Evolutionary conservation across 2,329 filamentous ascomycete species (phyloP).

Genomic region (Thelonectria olida): DNA sequence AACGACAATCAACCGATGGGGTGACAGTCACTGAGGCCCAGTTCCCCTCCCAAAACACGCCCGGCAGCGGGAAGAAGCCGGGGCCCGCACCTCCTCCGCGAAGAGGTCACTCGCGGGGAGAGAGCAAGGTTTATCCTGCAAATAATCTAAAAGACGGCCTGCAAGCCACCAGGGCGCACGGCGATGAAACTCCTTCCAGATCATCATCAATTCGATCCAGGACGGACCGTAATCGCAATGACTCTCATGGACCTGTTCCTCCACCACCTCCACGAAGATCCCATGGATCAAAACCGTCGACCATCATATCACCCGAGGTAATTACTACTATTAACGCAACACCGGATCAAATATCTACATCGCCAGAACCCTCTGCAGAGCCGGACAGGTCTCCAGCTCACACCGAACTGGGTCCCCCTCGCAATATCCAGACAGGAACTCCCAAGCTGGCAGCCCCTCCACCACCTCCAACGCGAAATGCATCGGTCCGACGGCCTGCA

Average conservation of each 20-base stretch:
- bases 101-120: conserved; percentile 55
- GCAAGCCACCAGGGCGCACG: conserved; percentile 22
- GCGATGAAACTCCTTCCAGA: conserved; percentile 54
- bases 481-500: conserved; percentile 54
- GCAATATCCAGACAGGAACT: conserved; percentile 24
- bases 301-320: conserved; percentile 28
- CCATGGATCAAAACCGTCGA: conserved; percentile 46
- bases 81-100: conserved; percentile 63
- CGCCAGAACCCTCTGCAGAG: conserved; percentile 32
- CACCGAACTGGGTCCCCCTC: conserved; percentile 21
- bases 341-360: conserved; percentile 28
- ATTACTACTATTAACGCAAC: conserved; percentile 48
- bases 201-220: conserved; percentile 60
- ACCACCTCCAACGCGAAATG: conserved; percentile 56
- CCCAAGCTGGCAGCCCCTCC: conserved; percentile 47
- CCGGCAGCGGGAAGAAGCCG: conserved; percentile 50
- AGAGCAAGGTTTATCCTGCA: conserved; percentile 49
- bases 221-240: conserved; percentile 55
- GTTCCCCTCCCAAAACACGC: conserved; percentile 45
- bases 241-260: conserved; percentile 57
- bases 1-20: conserved; percentile 63
- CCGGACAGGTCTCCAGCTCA: conserved; percentile 22
- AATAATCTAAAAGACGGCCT: conserved; percentile 28
- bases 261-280: conserved; percentile 66
- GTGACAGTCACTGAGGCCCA: conserved; percentile 53